Percentiles rank a stretch among this genome's conserved stretches.
These are phyloP conservation scores for Fusarium globosum DNA, from an alignment of 2,329 filamentous ascomycete genomes.

Conservation along the genomic window DNA sequence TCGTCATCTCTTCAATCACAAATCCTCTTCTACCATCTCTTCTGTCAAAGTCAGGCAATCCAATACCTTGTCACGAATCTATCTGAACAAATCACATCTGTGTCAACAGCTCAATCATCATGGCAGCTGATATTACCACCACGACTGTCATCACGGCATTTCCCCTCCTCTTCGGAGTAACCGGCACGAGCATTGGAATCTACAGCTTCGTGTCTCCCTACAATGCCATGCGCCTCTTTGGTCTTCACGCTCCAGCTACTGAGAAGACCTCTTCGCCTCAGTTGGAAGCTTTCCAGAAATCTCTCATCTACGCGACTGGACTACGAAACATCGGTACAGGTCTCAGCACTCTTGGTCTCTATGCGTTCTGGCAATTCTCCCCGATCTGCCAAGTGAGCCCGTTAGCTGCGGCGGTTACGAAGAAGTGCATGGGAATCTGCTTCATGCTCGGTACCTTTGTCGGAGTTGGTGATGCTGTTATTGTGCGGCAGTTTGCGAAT, in stretches of 20 bases:
- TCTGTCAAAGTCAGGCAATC: background rate
- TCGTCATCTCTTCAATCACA: background rate
- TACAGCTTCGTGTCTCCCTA: slow-evolving; percentile 32
- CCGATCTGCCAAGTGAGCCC: slow-evolving; percentile 15
- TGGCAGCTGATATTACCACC: background rate
- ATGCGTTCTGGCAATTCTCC: slow-evolving; percentile 31
- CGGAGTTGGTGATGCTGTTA: slow-evolving; percentile 26
- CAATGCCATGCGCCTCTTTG: slow-evolving; percentile 20
- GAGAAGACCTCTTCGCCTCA: background rate
- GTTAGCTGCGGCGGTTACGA: background rate
- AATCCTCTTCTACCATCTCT: background rate
- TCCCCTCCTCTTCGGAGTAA: slow-evolving; percentile 25
- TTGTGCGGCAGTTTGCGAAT: slow-evolving; percentile 25
- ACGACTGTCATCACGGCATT: slow-evolving; percentile 12
- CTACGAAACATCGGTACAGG: slow-evolving; percentile 19
- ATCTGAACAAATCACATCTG: too few relatives aligned
- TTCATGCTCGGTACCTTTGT: slow-evolving; percentile 24
- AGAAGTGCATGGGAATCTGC: slow-evolving; percentile 26
- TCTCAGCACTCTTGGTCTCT: slow-evolving; percentile 24
- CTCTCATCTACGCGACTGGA: slow-evolving; percentile 18
- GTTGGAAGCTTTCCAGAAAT: slow-evolving; percentile 17
- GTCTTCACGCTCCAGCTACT: background rate
- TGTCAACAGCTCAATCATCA: background rate
- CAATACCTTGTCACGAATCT: too few relatives aligned
- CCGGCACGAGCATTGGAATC: slow-evolving; percentile 19